Base-by-base conservation (phyloP, 306 rosid species). In the Gleditsia sinensis region DNA sequence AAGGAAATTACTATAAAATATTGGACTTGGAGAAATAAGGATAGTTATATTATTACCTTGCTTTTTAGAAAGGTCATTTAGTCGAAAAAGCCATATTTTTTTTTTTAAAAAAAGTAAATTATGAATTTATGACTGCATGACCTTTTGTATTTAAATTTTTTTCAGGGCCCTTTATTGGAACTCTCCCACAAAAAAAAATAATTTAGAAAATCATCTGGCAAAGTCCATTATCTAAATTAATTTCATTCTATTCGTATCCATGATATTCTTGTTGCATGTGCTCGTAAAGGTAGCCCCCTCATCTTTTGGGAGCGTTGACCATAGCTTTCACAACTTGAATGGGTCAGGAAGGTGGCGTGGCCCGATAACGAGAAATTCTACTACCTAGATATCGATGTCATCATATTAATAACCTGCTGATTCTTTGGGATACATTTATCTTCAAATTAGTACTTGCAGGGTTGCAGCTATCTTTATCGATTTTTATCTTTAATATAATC, bases 401-500 rank as follows among this genome's bases (percentile, higher is more conserved):
- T 17, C 3, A 48, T 48, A 3, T 36, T 17, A n/a, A 21, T n/a
- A 33, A 3, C 49, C 39, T 34, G 42, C 54, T 62, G 65, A 50
- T 63, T 75, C 65, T 24, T 39, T 20, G n/a, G 6, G 21, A 67
- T 66, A 14, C 19, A 45, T 33, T 48, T 25, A 11, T 69, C 1
- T 10, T 49, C 39, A 21, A 21, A 23, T 70, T 53, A 54, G 49
- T 23, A 1, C 49, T 30, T 68, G 19, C 7, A 75, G 65, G 55
- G 19, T 33, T 24, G 7, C 14, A 0, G 12, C 40, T 40, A 61
- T 39, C 63, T 56, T 30, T n/a, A n/a, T n/a, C n/a, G 73, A 21
- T 62, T 63, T 62, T 63, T 45, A 62, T 45, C 55, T 81, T 23
- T 53, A 34, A 51, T 34, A 13, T 24, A 10, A 45, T 49, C 8